Evolutionary conservation across 2,329 filamentous ascomycete species (phyloP).

Genomic region (Metarhizium humberi): DNA sequence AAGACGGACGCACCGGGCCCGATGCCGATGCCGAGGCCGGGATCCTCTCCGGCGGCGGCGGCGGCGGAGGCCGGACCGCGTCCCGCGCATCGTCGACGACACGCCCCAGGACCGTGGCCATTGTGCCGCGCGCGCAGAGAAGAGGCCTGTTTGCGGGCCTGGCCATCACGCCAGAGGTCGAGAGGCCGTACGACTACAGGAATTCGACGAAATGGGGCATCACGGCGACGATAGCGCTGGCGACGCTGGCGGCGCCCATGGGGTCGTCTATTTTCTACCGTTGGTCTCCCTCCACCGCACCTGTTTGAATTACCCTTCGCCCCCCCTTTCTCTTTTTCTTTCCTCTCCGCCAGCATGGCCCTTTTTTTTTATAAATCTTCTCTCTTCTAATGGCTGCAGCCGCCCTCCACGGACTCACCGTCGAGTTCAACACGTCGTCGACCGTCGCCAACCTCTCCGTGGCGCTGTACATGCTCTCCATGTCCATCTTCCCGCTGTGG

Average conservation of each 20-base stretch:
- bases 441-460: conserved; percentile 68
- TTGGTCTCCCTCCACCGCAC: conserved; percentile 29
- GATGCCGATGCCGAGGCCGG: not conserved
- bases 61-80: conserved; percentile 5
- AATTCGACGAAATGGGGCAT: conserved; percentile 75
- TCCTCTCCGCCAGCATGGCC: not conserved
- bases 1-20: not conserved
- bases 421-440: conserved; percentile 50
- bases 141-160: conserved; percentile 66
- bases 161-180: conserved; percentile 68
- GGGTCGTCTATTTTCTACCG: conserved; percentile 79
- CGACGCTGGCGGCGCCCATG: conserved; percentile 69
- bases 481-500: conserved; percentile 81
- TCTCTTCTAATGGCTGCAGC: conserved; percentile 34
- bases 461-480: conserved; percentile 71
- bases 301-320: too few relatives aligned
- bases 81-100: conserved; percentile 28
- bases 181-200: conserved; percentile 64
- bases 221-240: conserved; percentile 67
- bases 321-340: too few relatives aligned
- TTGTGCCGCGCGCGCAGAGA: conserved; percentile 40
- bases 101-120: conserved; percentile 23
- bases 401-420: conserved; percentile 54
- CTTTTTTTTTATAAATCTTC: too few relatives aligned
- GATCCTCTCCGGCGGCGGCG: not conserved